phyloP scores from a whole-genome alignment of 202 grass and related monocot genomes.

The Panicum virgatum region DNA sequence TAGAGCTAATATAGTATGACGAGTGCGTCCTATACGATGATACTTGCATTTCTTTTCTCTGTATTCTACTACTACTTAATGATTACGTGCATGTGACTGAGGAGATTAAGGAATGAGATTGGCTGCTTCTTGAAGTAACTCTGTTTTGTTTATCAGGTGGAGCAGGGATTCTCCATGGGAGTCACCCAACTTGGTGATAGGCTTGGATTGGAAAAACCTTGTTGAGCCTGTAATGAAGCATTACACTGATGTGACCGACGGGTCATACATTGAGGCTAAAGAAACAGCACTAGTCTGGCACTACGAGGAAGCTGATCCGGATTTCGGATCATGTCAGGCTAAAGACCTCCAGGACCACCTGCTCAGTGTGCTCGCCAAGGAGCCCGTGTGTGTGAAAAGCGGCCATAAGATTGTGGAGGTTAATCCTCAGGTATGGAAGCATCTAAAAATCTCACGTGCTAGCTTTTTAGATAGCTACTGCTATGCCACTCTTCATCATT shows the following conservation, averaged over 20 bases:
- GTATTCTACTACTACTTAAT: conserved; percentile 3
- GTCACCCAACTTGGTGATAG: conserved; percentile 24
- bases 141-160: conserved; percentile 55
- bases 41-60: neutral
- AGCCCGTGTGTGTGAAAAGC: conserved; percentile 65
- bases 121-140: conserved; percentile 3
- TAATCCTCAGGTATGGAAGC: conserved; percentile 65
- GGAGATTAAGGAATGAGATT: conserved; percentile 23
- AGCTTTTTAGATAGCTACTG: neutral
- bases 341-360: conserved; percentile 79
- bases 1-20: neutral
- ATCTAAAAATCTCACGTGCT: conserved; percentile 17
- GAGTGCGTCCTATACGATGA: too few relatives aligned
- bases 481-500: neutral
- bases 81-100: conserved; percentile 5
- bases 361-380: conserved; percentile 58
- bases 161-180: conserved; percentile 60
- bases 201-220: conserved; percentile 61
- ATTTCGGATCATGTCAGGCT: conserved; percentile 63
- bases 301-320: conserved; percentile 66
- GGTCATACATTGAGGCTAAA: conserved; percentile 63
- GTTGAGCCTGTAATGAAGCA: conserved; percentile 56
- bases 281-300: conserved; percentile 78
- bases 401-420: conserved; percentile 71
- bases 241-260: conserved; percentile 63